Conservation (phyloP, 306 rosid species). For the Gastrolobium bilobum region DNA sequence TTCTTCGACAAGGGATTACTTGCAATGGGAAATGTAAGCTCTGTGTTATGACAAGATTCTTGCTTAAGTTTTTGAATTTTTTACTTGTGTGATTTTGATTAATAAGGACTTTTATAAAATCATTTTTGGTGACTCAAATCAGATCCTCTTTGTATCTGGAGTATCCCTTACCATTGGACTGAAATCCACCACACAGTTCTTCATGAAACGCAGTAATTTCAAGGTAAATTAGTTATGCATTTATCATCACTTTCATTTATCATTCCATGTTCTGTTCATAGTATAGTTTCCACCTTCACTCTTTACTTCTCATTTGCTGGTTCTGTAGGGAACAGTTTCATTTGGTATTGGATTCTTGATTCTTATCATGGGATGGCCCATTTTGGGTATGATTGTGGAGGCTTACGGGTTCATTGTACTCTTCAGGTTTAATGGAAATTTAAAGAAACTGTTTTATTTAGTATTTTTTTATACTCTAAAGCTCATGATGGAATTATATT, state of each 20-base stretch:
- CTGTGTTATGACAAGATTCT: not conserved
- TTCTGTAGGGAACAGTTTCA: constrained; percentile 82
- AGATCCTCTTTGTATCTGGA: constrained; percentile 96
- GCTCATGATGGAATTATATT: constrained; percentile 49
- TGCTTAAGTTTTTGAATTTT: constrained; percentile 31
- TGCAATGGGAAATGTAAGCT: constrained; percentile 97
- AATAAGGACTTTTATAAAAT: not conserved
- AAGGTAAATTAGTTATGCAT: constrained; percentile 62
- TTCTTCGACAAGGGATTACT: constrained; percentile 96
- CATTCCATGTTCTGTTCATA: constrained; percentile 18
- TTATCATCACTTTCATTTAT: constrained; percentile 27
- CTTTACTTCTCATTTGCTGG: constrained; percentile 5
- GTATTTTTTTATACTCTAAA: constrained; percentile 25
- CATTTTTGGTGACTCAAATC: constrained; percentile 53
- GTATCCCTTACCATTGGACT: constrained; percentile 89
- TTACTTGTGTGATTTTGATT: constrained; percentile 35
- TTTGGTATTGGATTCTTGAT: constrained; percentile 87
- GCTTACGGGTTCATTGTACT: constrained; percentile 87
- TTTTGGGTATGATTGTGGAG: constrained; percentile 90
- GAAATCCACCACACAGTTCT: constrained; percentile 92
- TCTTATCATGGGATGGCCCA: constrained; percentile 94
- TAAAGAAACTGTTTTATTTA: constrained; percentile 31
- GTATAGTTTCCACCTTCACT: constrained; percentile 1
- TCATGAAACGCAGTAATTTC: constrained; percentile 88
- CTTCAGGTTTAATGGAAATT: constrained; percentile 71